A percentile compares a stretch with the other conserved stretches of the same genome.
These are phyloP conservation scores for barrel medic (Medicago truncatula) DNA, from an alignment of 306 rosid genomes.

Conservation along the genomic window DNA sequence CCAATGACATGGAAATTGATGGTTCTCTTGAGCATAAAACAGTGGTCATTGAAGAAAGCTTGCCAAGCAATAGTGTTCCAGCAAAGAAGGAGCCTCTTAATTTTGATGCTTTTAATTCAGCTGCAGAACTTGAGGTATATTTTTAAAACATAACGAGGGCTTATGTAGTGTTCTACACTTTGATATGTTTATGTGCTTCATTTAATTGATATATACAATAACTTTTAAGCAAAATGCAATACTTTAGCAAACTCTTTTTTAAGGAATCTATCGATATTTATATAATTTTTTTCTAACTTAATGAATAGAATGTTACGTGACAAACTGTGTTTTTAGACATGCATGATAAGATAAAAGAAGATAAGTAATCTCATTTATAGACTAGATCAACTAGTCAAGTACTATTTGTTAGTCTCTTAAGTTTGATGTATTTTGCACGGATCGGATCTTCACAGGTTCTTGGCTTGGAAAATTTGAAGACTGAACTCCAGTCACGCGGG, in stretches of 20 bases:
- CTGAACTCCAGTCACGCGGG: conserved; percentile 78
- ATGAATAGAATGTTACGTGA: not conserved
- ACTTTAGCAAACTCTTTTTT: not conserved
- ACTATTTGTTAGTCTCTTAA: conserved; percentile 13
- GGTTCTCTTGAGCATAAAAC: conserved; percentile 48
- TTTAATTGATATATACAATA: not conserved
- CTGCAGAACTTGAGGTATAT: conserved; percentile 91
- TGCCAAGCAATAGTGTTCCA: conserved; percentile 43
- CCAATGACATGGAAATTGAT: conserved; percentile 51
- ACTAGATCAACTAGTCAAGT: conserved; percentile 1
- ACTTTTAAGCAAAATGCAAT: not conserved
- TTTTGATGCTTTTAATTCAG: conserved; percentile 68
- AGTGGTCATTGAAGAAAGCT: conserved; percentile 49
- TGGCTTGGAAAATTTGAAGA: conserved; percentile 83
- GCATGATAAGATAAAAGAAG: not conserved
- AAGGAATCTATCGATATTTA: not conserved
- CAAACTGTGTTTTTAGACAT: not conserved
- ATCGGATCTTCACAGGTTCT: conserved; percentile 57
- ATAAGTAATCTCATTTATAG: not conserved
- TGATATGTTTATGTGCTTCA: not conserved
- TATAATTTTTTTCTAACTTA: not conserved
- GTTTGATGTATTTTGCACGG: conserved; percentile 7
- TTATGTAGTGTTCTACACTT: conserved; percentile 20
- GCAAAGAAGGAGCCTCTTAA: conserved; percentile 56
- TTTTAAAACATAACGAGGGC: not conserved